Evolutionary conservation across 1,284 basidiomycete species (phyloP), one percentile per base, ranked within the genome.

Genomic region (Ceratobasidium sp.): DNA sequence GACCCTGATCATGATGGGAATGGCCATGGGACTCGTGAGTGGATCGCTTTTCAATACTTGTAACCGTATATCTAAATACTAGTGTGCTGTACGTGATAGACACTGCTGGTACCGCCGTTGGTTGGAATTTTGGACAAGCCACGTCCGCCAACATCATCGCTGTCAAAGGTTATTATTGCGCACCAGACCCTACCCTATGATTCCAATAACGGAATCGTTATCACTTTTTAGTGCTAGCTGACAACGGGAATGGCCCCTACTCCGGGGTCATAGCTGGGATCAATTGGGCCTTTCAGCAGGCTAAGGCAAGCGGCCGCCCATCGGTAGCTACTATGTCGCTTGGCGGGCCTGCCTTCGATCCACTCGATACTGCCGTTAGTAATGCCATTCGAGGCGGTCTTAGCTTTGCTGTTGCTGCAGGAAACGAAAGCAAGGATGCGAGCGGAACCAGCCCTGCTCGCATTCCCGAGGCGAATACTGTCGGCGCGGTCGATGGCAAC

Each of bases 231-330:
- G 98, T 99, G 22, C 89, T 99, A 65, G 95, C 95, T 36, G 90
- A 92, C 66, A 93, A 96, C 80, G 98, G 98, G 57, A 93, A 91
- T 76, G 98, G 98, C 19, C 89, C 92, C 75, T 98, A 98, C 96
- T 69, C 41, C 19, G 24, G 53, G 53, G 73, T 67, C 19, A 73
- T 77, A 8, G 50, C 59, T 50, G 76, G 74, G 1, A 60, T 77
- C 19, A 73, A 75, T 33, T 77, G 59, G 57, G 76, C 73, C 8
- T 89, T 92, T 24, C 84, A 87, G 57, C 66, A 53, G 0, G 36
- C n/a, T 7, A 63, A 48, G 24, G 36, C 36, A 41, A 41, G 36
- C 8, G 50, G 59, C 17, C 74, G 71, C 24, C 76, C 75, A n/a
- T 73, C 67, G 14, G 51, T 77, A 11, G 60, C 56, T n/a, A 75